Evolutionary conservation across 1,284 basidiomycete genomes (phyloP), one percentile per base, ranked within the genome.

Genomic region (Papiliotrema laurentii): DNA sequence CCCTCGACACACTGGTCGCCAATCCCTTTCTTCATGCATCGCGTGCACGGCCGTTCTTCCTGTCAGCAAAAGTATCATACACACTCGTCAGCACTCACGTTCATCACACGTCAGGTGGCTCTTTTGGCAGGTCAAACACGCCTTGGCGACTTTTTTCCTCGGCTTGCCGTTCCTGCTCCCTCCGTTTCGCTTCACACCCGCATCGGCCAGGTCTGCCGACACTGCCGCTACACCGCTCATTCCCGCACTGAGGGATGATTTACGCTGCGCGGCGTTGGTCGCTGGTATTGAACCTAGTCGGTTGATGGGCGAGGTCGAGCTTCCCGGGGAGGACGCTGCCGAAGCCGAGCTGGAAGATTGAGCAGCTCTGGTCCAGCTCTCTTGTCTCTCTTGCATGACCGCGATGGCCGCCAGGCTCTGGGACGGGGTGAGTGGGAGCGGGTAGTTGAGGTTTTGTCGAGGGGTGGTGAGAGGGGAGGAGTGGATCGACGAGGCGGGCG

Each of bases 81-180:
- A 33, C 44, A 36, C n/a, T n/a, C 21, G 18, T 34, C 26, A 43
- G n/a, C n/a, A 68, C 78, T 68, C 56, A 96, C 93, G 84, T 67
- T 97, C 94, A 71, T 98, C 92, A 71, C 94, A 98, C 7, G 94
- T 98, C 61, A 98, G 78, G 74, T 98, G 94, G 1, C 90, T 90
- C 63, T 79, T 81, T 74, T 97, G 94, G 73, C 94, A 98, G 56
- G 91, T 87, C 53, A 87, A 84, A 69, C 94, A 98, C 30, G 94
- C 94, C 53, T 72, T 72, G 5, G 69, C 69, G 24, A 70, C 68
- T 50, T 72, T 72, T 48, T 67, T 70, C 78, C 60, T 63, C 48
- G 54, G 49, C 53, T 58, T 66, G 45, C 55, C 41, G 56, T 53
- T 33, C 44, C 37, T 35, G 38, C 53, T 22, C 42, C 51, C 41